These are phyloP conservation scores for Dalechampia spathulata DNA, from an alignment of 441 rosid genomes.

Conservation along the genomic window DNA sequence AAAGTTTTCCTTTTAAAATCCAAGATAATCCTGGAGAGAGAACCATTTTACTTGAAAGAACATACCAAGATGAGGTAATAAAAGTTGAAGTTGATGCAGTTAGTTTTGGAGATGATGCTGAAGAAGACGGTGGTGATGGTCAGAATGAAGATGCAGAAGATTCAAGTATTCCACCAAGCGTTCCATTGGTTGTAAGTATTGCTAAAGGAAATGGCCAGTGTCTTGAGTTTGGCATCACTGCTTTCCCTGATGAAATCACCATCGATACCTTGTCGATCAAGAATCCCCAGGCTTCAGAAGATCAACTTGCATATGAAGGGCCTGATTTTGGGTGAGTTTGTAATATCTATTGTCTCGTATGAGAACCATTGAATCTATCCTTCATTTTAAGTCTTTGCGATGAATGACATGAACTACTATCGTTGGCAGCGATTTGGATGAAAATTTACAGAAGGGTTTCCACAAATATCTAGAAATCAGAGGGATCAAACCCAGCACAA, in stretches of 20 bases:
- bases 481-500: constrained; percentile 64
- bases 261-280: constrained; percentile 54
- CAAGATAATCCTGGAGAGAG: constrained; percentile 55
- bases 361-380: background rate
- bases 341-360: background rate
- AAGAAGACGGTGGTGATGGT: constrained; percentile 11
- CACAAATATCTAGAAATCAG: constrained; percentile 62
- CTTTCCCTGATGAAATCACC: constrained; percentile 43
- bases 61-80: constrained; percentile 42
- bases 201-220: constrained; percentile 32
- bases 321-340: constrained; percentile 57
- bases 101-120: constrained; percentile 10
- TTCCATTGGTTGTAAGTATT: constrained; percentile 54
- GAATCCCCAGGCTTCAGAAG: constrained; percentile 26
- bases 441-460: constrained; percentile 74
- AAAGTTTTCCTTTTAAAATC: constrained; percentile 50
- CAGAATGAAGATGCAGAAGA: constrained; percentile 17
- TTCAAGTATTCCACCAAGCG: constrained; percentile 7
- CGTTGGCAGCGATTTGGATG: constrained; percentile 60
- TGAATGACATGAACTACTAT: background rate
- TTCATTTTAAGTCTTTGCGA: background rate
- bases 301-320: constrained; percentile 56
- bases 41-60: constrained; percentile 37
- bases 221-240: constrained; percentile 56
- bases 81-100: constrained; percentile 53